Evolutionary conservation across 495 filamentous ascomycete genomes (phyloP), one percentile per base, ranked within the genome.

Genomic region (Annulohypoxylon nitens): DNA sequence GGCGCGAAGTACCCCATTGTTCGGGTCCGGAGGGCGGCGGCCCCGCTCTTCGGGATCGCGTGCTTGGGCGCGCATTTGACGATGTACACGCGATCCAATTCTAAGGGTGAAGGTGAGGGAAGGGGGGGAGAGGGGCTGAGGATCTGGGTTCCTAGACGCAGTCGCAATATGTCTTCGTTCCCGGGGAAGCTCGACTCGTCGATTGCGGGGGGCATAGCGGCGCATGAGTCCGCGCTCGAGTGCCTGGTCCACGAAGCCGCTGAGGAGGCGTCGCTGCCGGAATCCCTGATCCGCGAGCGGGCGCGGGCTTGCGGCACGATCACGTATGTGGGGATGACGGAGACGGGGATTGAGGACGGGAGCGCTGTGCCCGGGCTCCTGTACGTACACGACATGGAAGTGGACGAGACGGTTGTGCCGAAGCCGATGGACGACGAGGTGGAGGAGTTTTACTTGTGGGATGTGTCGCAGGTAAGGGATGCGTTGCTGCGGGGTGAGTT

Each of bases 41-140:
- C 83, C 57, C 83, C 89, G 11, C 79, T 96, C 9, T 93, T 96
- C 68, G 93, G 93, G 11, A 84, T 95, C 10, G 87, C 91, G 16
- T 91, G 87, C 11, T 93, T 93, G 77, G 93, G 93, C n/a, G 88
- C 91, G n/a, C 93, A 95, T 77, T 86, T 93, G 85, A 93, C 88
- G 2, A 87, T 86, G 2, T 94, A 89, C 73, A 83, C 87, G 11
- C 81, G 85, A 11, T 81, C 79, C 5, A 64, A 77, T 3, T 30
- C 30, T 6, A 6, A 3, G 30, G 30, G 30, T 6, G 3, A 6
- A 3, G 30, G 30, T 0, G 30, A 30, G 30, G 30, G 30, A 30
- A 30, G 2, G 5, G 30, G 30, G 14, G 61, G 83, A 7, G 89
- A 87, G 0, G 88, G 87, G 0, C 71, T 93, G 37, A 89, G 87